These are phyloP conservation scores for Neofusicoccum laricinum DNA, from an alignment of 2,329 filamentous ascomycete species.

Conservation along the genomic window DNA sequence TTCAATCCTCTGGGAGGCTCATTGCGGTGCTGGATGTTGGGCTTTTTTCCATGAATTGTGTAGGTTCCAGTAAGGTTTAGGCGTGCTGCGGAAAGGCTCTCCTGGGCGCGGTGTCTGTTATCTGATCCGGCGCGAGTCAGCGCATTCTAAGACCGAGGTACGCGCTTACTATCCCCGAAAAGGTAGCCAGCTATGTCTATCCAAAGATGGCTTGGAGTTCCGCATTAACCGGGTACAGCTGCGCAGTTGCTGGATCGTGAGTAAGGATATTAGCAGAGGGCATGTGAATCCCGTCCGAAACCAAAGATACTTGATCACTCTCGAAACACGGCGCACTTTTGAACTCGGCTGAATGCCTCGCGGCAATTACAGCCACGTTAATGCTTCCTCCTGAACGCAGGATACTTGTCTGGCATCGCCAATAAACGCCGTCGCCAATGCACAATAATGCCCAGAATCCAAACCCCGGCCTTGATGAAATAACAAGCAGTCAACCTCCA, in stretches of 20 bases:
- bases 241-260: no score
- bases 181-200: not conserved
- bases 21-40: not conserved
- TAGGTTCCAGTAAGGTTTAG: not conserved
- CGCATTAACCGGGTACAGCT: no score
- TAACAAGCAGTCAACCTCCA: not conserved
- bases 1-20: not conserved
- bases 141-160: not conserved
- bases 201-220: no score
- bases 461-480: not conserved
- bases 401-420: no score
- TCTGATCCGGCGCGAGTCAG: constrained; percentile 13
- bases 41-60: not conserved
- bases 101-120: not conserved
- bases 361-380: no score
- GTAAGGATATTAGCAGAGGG: no score
- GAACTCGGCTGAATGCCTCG: no score
- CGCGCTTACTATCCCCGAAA: not conserved
- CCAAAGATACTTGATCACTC: no score
- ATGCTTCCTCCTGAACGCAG: no score
- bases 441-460: not conserved
- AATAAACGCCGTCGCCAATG: not conserved
- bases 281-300: no score
- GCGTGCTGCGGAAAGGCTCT: not conserved
- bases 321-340: no score